A percentile compares a stretch with the other conserved stretches of the same genome.
phyloP scores from a whole-genome alignment of 2,329 filamentous ascomycete species.

The Paraphoma sp. region DNA sequence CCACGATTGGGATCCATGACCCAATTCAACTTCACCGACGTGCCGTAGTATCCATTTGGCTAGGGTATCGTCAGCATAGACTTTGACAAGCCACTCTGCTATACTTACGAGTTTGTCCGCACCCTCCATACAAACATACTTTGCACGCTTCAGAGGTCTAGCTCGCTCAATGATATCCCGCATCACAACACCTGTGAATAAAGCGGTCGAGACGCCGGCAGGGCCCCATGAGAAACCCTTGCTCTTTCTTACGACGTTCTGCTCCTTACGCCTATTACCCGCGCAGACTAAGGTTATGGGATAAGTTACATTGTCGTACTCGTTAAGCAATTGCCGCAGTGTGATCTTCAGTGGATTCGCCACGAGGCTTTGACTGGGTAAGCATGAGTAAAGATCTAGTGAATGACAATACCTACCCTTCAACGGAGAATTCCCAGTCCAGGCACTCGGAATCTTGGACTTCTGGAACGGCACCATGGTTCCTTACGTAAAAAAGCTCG shows the following conservation, averaged over 20 bases:
- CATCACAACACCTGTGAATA: slow-evolving; percentile 85
- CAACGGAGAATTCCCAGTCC: slow-evolving; percentile 82
- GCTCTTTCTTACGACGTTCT: slow-evolving; percentile 87
- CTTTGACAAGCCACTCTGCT: neutral
- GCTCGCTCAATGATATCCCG: slow-evolving; percentile 73
- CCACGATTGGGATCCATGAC: slow-evolving; percentile 82
- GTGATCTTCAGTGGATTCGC: slow-evolving; percentile 76
- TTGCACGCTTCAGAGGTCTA: slow-evolving; percentile 71
- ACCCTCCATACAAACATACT: slow-evolving; percentile 89
- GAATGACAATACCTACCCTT: slow-evolving; percentile 60
- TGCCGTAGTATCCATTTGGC: slow-evolving; percentile 89
- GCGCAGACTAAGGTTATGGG: slow-evolving; percentile 91
- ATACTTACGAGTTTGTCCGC: slow-evolving; percentile 73
- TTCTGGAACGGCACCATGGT: slow-evolving; percentile 82
- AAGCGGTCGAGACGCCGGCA: slow-evolving; percentile 82
- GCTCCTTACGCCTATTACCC: slow-evolving; percentile 90
- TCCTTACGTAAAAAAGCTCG: slow-evolving; percentile 89
- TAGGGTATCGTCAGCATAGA: slow-evolving; percentile 34
- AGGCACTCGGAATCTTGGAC: slow-evolving; percentile 75
- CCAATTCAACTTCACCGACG: slow-evolving; percentile 87
- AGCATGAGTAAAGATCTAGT: neutral
- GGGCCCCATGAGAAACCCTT: slow-evolving; percentile 96
- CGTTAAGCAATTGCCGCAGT: slow-evolving; percentile 72
- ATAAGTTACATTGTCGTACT: slow-evolving; percentile 82
- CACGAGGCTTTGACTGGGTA: slow-evolving; percentile 63